phyloP scores from a whole-genome alignment of 2,329 filamentous ascomycete species.

The Fusarium longipes region DNA sequence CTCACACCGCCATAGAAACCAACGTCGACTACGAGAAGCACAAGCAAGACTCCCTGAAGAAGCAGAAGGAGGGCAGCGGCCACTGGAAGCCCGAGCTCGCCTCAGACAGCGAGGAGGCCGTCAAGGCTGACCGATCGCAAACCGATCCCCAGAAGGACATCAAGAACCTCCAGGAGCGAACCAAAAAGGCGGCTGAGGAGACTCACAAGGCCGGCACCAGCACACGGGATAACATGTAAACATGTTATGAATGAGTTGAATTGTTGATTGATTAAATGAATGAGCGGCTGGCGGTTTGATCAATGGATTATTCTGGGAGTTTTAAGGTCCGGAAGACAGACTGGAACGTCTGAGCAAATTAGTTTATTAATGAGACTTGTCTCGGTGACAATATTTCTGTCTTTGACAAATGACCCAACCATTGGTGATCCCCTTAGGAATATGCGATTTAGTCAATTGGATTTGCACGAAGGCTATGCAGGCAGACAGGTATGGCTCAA shows the following conservation, averaged over 20 bases:
- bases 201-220: constrained; percentile 61
- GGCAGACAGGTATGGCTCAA: not conserved
- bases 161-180: constrained; percentile 67
- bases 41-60: constrained; percentile 70
- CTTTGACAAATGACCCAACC: too few relatives aligned
- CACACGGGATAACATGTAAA: constrained; percentile 57
- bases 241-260: not conserved
- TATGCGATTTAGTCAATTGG: not conserved
- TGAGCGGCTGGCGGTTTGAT: constrained; percentile 5
- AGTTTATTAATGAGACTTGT: constrained; percentile 26
- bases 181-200: constrained; percentile 63
- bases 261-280: constrained; percentile 7
- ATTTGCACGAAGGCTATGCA: too few relatives aligned
- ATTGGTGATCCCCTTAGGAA: not conserved
- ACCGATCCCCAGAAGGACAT: constrained; percentile 54
- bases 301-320: constrained; percentile 18
- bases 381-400: not conserved
- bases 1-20: constrained; percentile 45
- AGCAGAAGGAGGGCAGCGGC: constrained; percentile 75
- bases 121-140: constrained; percentile 71
- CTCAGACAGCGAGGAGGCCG: constrained; percentile 80
- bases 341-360: constrained; percentile 13
- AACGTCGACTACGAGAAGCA: constrained; percentile 64
- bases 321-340: constrained; percentile 17
- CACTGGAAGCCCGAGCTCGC: constrained; percentile 84